phyloP scores from a whole-genome alignment of 441 rosid genomes.

The Euphorbia celastroides region DNA sequence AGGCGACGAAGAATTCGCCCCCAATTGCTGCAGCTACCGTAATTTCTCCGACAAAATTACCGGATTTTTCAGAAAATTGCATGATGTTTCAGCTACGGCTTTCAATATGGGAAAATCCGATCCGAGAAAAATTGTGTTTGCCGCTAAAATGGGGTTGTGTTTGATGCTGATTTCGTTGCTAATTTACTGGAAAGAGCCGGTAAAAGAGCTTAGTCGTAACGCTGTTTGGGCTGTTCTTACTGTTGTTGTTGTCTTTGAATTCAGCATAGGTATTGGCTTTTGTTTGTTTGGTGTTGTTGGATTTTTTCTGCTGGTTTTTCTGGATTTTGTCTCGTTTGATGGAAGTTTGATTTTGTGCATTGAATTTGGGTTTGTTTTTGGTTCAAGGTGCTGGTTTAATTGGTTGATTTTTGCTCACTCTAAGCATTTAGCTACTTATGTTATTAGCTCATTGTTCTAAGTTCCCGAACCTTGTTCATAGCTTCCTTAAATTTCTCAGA shows the following conservation, averaged over 20 bases:
- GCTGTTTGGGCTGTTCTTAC: constrained; percentile 93
- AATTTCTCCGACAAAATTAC: constrained; percentile 35
- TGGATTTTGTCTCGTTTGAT: background rate
- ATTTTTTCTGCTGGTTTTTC: background rate
- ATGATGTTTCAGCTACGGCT: constrained; percentile 25
- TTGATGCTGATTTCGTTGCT: constrained; percentile 55
- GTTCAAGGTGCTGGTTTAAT: background rate
- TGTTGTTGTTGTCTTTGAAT: constrained; percentile 88
- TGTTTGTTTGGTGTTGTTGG: background rate
- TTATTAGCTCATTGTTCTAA: too few species aligned
- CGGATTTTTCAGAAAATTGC: constrained; percentile 34
- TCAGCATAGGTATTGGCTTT: constrained; percentile 57
- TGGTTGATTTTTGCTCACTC: background rate
- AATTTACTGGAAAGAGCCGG: constrained; percentile 61
- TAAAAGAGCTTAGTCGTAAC: constrained; percentile 46
- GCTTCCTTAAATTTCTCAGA: too few species aligned
- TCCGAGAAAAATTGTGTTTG: constrained; percentile 69
- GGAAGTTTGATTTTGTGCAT: background rate
- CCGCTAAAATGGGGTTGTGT: constrained; percentile 71
- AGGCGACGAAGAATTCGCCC: constrained; percentile 21
- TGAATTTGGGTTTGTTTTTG: background rate
- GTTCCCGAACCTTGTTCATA: too few species aligned
- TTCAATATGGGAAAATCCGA: constrained; percentile 82
- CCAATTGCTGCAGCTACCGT: constrained; percentile 37
- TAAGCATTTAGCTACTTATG: too few species aligned